Percentiles rank a stretch among this genome's conserved stretches.
These are phyloP conservation scores for Ambispora gerdemannii DNA, from an alignment of 192 early-diverging fungal genomes.

Conservation along the genomic window DNA sequence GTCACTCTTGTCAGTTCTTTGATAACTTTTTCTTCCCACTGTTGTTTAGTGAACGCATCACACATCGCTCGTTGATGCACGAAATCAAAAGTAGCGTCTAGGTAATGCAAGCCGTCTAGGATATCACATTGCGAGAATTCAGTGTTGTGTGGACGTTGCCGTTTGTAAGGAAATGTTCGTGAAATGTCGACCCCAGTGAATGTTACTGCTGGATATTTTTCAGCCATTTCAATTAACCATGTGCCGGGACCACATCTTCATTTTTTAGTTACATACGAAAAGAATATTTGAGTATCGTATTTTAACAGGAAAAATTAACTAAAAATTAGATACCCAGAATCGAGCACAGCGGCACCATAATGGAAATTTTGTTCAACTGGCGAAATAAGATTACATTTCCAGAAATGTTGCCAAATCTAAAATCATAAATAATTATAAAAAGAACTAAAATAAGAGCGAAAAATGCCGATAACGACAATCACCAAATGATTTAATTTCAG, in stretches of 20 bases:
- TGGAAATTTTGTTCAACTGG: neutral
- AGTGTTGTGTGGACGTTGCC: slow-evolving; percentile 36
- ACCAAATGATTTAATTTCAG: neutral
- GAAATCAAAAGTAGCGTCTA: slow-evolving; percentile 2
- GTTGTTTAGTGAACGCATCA: neutral
- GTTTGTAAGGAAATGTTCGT: slow-evolving; percentile 30
- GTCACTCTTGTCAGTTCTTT: neutral
- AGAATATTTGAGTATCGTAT: neutral
- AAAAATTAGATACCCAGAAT: slow-evolving; percentile 8
- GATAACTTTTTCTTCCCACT: neutral
- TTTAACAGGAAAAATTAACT: neutral
- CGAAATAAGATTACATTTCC: neutral
- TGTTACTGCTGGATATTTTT: slow-evolving; percentile 30
- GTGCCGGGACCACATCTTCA: slow-evolving; percentile 36
- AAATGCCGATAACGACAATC: no score
- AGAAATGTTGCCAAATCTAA: neutral
- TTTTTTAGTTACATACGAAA: neutral
- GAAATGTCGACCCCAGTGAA: slow-evolving; percentile 37
- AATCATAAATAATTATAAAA: no score
- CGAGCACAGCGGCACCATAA: neutral
- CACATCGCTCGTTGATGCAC: neutral
- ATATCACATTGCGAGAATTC: slow-evolving; percentile 30
- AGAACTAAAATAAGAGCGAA: no score
- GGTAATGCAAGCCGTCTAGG: slow-evolving; percentile 29
- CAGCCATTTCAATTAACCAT: slow-evolving; percentile 40